Evolutionary conservation across 768 basidiomycete genomes (phyloP).

Genomic region (Tricholoma matsutake): DNA sequence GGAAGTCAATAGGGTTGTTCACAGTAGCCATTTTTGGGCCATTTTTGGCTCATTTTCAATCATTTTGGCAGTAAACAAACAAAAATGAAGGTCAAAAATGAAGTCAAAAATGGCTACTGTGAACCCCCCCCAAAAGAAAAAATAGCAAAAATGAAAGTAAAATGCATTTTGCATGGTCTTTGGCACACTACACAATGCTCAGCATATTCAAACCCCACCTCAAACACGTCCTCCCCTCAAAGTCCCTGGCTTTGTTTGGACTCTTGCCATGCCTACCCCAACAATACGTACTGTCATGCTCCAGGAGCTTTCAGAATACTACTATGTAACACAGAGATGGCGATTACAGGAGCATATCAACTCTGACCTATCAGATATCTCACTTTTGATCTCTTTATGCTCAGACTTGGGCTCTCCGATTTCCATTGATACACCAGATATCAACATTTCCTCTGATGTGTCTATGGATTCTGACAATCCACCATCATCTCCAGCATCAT

Average conservation of each 20-base stretch:
- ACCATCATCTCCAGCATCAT: background rate
- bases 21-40: background rate
- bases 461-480: background rate
- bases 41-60: background rate
- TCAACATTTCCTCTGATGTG: background rate
- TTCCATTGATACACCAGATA: slow-evolving; percentile 2
- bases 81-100: background rate
- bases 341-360: too few species aligned
- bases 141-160: background rate
- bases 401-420: background rate
- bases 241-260: background rate
- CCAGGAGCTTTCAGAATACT: background rate
- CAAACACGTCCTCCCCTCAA: too few species aligned
- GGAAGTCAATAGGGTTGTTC: background rate
- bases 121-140: background rate
- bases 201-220: too few species aligned
- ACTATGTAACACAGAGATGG: background rate
- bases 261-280: background rate
- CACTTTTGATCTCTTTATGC: background rate
- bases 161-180: slow-evolving; percentile 2
- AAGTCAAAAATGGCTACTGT: background rate
- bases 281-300: background rate
- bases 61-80: background rate
- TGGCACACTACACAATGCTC: background rate
- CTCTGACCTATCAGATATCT: background rate